These are phyloP conservation scores for Candida caryicola DNA, from an alignment of 805 yeast species.

Conservation along the genomic window DNA sequence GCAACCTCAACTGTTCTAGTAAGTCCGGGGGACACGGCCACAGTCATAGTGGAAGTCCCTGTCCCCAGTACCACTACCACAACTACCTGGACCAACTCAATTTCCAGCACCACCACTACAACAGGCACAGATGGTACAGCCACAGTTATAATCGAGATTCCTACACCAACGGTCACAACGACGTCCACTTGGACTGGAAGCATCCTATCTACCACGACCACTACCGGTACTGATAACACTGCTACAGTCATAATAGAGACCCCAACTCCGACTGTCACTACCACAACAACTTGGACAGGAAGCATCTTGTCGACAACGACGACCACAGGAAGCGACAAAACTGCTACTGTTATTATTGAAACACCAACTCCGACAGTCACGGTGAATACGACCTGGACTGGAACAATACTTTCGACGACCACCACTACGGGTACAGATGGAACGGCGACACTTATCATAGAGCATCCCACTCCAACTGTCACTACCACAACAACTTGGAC, in stretches of 20 bases:
- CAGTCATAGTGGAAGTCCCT: constrained; percentile 14
- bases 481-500: constrained; percentile 2
- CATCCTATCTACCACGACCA: constrained; percentile 7
- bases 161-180: constrained; percentile 14
- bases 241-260: too few relatives aligned
- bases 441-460: constrained; percentile 7
- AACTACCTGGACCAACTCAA: constrained; percentile 6
- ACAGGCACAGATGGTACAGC: constrained; percentile 10
- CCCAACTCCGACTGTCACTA: constrained; percentile 11
- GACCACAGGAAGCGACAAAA: background rate
- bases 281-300: constrained; percentile 3
- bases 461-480: constrained; percentile 12
- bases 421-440: constrained; percentile 3
- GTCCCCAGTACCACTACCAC: constrained; percentile 12
- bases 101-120: constrained; percentile 3
- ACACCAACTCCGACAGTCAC: constrained; percentile 7
- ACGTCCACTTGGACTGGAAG: constrained; percentile 16
- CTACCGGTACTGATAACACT: constrained; percentile 8
- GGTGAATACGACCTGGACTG: constrained; percentile 10
- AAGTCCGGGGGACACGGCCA: constrained; percentile 11
- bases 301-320: background rate
- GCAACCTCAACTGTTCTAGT: constrained; percentile 6
- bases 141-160: constrained; percentile 13
- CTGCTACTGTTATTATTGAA: constrained; percentile 2
- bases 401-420: constrained; percentile 3